Base-by-base conservation (phyloP, 345 rosid genomes). In the Aurinia saxatilis region DNA sequence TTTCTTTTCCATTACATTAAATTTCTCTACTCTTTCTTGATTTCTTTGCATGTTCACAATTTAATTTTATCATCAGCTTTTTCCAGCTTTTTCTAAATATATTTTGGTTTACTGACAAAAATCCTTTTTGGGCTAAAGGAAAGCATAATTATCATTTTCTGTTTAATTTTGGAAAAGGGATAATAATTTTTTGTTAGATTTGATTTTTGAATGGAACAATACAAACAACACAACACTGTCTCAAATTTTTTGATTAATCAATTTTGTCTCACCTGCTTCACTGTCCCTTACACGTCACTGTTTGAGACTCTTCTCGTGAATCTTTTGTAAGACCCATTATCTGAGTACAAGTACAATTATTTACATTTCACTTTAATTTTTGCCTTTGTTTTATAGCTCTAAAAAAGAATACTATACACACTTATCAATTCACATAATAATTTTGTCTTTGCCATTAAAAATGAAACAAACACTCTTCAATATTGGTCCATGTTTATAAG, bases 191-290 rank as follows among this genome's bases (percentile, higher is more conserved):
- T 27, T 41, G n/a, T 37, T 23, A 41, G 49, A 41, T 57, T 63
- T 49, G 70, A 64, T 49, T 40, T 48, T 41, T 49, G 70, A 71
- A 27, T 56, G 53, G 25, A 63, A 71, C 69, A 49, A 63, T 3
- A 63, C 63, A 70, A 50, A 55, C 64, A 25, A 56, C 30, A 27
- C 30, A 55, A 33, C n/a, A n/a, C n/a, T n/a, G n/a, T n/a, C n/a
- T n/a, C n/a, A n/a, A n/a, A n/a, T n/a, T n/a, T n/a, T 61, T 6
- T 61, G 57, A 69, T 70, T 55, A 62, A 69, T 68, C 67, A 60
- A 53, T 44, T 62, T 70, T 63, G 74, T 70, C 74, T 70, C 65
- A 56, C 65, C 57, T 63, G 64, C 58, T 66, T 47, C 44, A 46
- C 23, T 70, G 58, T 56, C 68, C 38, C 30, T 27, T 70, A 60